Conservation (phyloP, 176 grass and related monocot species). For the Eleusine indica region DNA sequence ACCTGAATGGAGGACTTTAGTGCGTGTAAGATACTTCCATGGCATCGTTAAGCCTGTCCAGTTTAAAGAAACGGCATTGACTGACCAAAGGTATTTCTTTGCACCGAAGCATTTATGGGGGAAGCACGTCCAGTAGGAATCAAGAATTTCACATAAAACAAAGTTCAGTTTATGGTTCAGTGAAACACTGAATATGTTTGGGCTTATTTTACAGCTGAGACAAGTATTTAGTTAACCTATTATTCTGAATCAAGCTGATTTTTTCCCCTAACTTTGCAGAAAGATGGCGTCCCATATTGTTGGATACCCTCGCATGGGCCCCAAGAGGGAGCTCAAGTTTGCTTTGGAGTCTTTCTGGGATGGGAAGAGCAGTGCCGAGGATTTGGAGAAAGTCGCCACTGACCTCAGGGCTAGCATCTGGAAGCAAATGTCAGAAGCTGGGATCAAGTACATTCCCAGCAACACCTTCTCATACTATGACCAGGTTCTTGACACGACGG, state of each 20-base stretch:
- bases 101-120: not conserved
- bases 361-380: conserved; percentile 79
- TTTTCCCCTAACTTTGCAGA: conserved; percentile 35
- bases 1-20: conserved; percentile 42
- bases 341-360: conserved; percentile 98
- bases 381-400: conserved; percentile 85
- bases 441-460: conserved; percentile 95
- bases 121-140: not conserved
- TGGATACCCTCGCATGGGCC: conserved; percentile 98
- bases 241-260: conserved; percentile 7
- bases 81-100: conserved; percentile 50
- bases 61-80: conserved; percentile 23
- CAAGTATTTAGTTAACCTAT: conserved; percentile 4
- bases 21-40: conserved; percentile 20
- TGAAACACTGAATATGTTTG: not conserved
- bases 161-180: not conserved
- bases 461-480: conserved; percentile 98
- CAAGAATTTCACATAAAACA: not conserved
- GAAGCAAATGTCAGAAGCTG: conserved; percentile 91
- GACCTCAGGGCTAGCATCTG: conserved; percentile 78
- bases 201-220: not conserved
- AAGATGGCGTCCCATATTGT: conserved; percentile 95
- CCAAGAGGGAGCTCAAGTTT: conserved; percentile 99
- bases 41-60: conserved; percentile 5
- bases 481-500: conserved; percentile 90